phyloP scores from a whole-genome alignment of 257 asterid genomes.

The Prunella vulgaris region DNA sequence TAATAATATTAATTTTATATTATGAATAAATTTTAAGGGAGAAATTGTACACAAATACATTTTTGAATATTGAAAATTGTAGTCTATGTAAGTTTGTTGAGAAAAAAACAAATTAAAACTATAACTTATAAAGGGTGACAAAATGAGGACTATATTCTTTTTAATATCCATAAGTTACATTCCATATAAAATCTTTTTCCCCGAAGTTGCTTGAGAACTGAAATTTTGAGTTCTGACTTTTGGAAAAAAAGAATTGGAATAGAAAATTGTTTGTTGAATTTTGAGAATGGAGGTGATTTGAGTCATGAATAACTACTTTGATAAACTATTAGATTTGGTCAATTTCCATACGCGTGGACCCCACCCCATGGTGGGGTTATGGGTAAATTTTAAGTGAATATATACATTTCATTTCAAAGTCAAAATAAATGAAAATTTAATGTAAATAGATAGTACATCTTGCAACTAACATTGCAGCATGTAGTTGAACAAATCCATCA shows the following conservation, averaged over 20 bases:
- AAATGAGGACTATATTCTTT: no score
- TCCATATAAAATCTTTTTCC: no score
- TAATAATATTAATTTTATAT: no score
- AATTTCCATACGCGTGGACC: constrained; percentile 19
- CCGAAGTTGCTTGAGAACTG: no score
- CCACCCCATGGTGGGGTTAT: not conserved
- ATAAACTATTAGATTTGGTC: not conserved
- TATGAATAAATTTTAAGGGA: no score
- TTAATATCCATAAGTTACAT: no score
- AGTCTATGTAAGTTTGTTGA: not conserved
- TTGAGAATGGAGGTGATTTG: not conserved
- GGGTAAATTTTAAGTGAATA: not conserved
- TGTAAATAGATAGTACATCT: not conserved
- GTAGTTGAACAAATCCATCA: constrained; percentile 4
- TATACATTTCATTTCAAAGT: not conserved
- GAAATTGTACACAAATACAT: no score
- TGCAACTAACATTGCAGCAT: not conserved
- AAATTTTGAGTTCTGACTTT: not conserved
- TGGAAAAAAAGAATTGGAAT: not conserved
- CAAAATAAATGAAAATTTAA: not conserved
- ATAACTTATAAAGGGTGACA: no score
- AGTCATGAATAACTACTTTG: constrained; percentile 4
- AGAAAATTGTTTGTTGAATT: not conserved
- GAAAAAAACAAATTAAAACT: no score
- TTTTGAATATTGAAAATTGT: not conserved